These are phyloP conservation scores for Exobasidium rhododendri DNA, from an alignment of 1,284 basidiomycete genomes.

Conservation along the genomic window DNA sequence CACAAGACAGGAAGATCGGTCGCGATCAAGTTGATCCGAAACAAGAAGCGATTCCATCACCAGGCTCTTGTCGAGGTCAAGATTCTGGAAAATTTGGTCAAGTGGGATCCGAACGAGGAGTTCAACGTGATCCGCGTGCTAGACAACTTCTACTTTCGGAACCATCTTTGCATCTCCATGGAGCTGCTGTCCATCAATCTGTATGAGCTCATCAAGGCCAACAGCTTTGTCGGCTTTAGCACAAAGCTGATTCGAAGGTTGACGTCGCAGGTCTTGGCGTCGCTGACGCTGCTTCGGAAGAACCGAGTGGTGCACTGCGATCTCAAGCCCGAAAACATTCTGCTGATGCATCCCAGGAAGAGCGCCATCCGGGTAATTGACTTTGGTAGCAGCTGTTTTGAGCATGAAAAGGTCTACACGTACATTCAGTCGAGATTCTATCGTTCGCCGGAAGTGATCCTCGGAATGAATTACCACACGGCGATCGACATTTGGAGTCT, in stretches of 20 bases:
- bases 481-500: conserved; percentile 97
- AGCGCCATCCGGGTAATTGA: conserved; percentile 98
- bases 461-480: conserved; percentile 53
- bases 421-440: conserved; percentile 97
- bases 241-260: conserved; percentile 91
- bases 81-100: conserved; percentile 88
- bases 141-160: conserved; percentile 96
- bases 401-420: conserved; percentile 98
- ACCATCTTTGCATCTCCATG: conserved; percentile 96
- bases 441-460: conserved; percentile 73
- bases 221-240: conserved; percentile 94
- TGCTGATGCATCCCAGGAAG: conserved; percentile 89
- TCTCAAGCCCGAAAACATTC: conserved; percentile 97
- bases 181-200: conserved; percentile 97
- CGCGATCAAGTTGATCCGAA: conserved; percentile 98
- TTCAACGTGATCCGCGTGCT: conserved; percentile 98
- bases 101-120: conserved; percentile 97
- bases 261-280: conserved; percentile 89
- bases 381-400: conserved; percentile 97
- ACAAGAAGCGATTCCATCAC: conserved; percentile 98
- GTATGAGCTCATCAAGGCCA: conserved; percentile 98
- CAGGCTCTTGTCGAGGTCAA: conserved; percentile 98
- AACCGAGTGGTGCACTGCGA: conserved; percentile 99
- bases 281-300: conserved; percentile 86
- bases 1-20: conserved; percentile 94